These are phyloP conservation scores for Leptodontidium sp. DNA, from an alignment of 2,329 filamentous ascomycete species.

Conservation along the genomic window DNA sequence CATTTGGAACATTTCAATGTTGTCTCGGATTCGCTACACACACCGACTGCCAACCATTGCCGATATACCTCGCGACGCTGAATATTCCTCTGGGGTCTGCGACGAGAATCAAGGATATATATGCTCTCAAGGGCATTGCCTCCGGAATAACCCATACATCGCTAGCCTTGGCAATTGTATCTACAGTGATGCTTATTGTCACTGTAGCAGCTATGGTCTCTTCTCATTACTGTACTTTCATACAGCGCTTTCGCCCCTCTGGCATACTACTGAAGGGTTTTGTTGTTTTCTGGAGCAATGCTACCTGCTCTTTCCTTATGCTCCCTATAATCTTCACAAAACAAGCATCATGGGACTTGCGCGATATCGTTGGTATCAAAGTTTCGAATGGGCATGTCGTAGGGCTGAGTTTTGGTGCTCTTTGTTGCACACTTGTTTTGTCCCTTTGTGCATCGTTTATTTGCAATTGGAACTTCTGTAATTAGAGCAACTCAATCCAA, in stretches of 20 bases:
- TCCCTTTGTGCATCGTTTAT: too few species aligned
- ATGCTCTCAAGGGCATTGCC: too few species aligned
- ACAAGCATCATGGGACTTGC: too few species aligned
- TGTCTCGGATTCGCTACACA: conserved; percentile 14
- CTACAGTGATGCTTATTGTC: conserved; percentile 13
- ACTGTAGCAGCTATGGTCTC: conserved; percentile 17
- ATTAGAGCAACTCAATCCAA: not conserved
- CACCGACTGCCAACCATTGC: conserved; percentile 13
- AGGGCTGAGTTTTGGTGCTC: too few species aligned
- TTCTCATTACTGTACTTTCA: conserved; percentile 18
- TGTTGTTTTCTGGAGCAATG: not conserved
- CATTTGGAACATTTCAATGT: conserved; percentile 8
- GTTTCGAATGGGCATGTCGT: too few species aligned
- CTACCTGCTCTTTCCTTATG: conserved; percentile 1
- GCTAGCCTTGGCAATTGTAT: not conserved
- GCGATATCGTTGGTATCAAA: too few species aligned
- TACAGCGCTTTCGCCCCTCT: not conserved
- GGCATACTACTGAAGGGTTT: not conserved
- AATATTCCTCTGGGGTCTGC: conserved; percentile 3
- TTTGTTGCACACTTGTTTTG: too few species aligned
- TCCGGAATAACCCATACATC: too few species aligned
- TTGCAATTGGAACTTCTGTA: not conserved
- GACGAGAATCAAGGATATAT: too few species aligned
- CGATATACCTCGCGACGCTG: conserved; percentile 7
- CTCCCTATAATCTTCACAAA: too few species aligned